Conservation (phyloP, 1,284 basidiomycete species). For the Ustilago trichophora region DNA sequence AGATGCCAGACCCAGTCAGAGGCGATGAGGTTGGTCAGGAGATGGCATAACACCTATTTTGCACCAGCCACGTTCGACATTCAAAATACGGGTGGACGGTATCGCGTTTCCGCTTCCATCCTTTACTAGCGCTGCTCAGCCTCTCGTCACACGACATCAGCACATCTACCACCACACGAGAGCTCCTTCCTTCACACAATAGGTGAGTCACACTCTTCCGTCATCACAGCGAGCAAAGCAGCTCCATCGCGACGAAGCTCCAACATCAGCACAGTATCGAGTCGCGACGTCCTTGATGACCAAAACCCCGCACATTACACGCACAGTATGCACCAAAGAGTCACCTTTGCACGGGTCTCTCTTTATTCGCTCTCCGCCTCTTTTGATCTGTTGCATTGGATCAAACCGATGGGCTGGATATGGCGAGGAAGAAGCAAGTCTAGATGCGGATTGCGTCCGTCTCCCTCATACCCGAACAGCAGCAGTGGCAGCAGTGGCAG, state of each 20-base stretch:
- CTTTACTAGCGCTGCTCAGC: slow-evolving; percentile 27
- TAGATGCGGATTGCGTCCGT: slow-evolving; percentile 26
- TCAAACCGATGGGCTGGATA: slow-evolving; percentile 31
- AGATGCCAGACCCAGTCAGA: slow-evolving; percentile 36
- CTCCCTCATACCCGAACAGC: background rate
- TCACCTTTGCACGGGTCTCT: slow-evolving; percentile 25
- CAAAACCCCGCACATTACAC: slow-evolving; percentile 13
- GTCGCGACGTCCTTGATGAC: slow-evolving; percentile 38
- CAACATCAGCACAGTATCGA: slow-evolving; percentile 2
- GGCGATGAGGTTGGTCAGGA: slow-evolving; percentile 47
- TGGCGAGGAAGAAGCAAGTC: slow-evolving; percentile 1
- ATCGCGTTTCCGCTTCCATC: slow-evolving; percentile 48
- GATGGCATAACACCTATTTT: slow-evolving; percentile 57
- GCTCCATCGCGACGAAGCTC: slow-evolving; percentile 26
- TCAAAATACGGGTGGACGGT: slow-evolving; percentile 50
- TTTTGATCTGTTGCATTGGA: slow-evolving; percentile 13
- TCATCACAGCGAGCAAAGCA: slow-evolving; percentile 11
- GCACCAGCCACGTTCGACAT: slow-evolving; percentile 48
- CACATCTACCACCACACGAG: background rate
- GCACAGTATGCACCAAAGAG: slow-evolving; percentile 21
- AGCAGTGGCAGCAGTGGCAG: slow-evolving; percentile 7
- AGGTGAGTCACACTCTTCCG: slow-evolving; percentile 37
- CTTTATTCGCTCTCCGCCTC: slow-evolving; percentile 3
- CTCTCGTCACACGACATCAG: background rate
- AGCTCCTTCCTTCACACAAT: slow-evolving; percentile 5